A percentile compares a stretch with the other conserved stretches of the same genome.
Evolutionary conservation across 1,139 yeast species (phyloP).

Genomic region (Blastobotrys petasosporus): DNA sequence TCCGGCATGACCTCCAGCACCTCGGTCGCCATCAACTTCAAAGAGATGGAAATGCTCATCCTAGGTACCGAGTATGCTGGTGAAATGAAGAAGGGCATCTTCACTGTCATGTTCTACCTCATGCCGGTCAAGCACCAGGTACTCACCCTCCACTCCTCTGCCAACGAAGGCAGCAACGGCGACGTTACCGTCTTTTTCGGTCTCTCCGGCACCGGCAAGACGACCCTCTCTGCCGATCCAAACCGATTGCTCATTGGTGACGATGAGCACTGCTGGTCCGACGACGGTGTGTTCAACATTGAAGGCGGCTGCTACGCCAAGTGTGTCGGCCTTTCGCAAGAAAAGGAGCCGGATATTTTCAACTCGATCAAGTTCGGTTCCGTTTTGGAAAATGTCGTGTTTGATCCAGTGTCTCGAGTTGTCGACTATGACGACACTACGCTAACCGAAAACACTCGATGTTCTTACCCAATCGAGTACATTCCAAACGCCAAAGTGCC

Average conservation of each 20-base stretch:
- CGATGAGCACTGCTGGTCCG: constrained; percentile 99
- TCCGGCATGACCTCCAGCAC: constrained; percentile 97
- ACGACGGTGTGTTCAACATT: constrained; percentile 95
- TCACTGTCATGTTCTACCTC: constrained; percentile 97
- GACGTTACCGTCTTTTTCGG: constrained; percentile 95
- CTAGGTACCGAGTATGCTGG: constrained; percentile 99
- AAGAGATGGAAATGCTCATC: constrained; percentile 98
- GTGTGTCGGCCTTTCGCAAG: constrained; percentile 83
- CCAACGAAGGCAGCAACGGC: constrained; percentile 80
- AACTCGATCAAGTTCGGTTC: constrained; percentile 93
- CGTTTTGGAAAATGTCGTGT: constrained; percentile 87
- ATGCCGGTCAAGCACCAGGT: constrained; percentile 94
- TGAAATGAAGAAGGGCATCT: constrained; percentile 99
- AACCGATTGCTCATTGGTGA: constrained; percentile 93
- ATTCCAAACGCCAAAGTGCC: constrained; percentile 97
- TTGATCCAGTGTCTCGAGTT: constrained; percentile 68
- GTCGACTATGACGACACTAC: constrained; percentile 81
- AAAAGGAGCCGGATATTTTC: constrained; percentile 97
- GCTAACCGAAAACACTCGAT: constrained; percentile 91
- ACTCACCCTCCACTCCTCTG: constrained; percentile 90
- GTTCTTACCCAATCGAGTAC: constrained; percentile 97
- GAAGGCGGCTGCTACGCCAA: constrained; percentile 99
- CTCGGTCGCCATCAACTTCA: constrained; percentile 93
- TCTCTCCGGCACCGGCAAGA: constrained; percentile 96
- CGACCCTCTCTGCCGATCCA: constrained; percentile 95